phyloP scores from a whole-genome alignment of 139 green algal species.

The Coelastrella sp. region DNA sequence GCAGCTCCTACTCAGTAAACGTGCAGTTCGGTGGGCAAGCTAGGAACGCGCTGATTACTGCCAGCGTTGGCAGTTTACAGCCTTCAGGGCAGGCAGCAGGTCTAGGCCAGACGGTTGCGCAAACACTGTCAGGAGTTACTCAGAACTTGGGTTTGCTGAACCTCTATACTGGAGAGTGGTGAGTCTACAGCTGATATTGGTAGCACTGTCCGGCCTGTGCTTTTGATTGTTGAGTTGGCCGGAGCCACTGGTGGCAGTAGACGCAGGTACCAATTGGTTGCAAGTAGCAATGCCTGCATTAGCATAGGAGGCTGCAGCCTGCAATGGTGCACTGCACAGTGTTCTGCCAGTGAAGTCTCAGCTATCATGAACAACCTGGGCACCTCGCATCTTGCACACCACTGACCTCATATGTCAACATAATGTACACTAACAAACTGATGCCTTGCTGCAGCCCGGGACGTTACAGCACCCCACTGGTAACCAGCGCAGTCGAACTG shows the following conservation, averaged over 20 bases:
- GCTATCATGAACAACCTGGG: too few relatives aligned
- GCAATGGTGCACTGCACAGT: too few relatives aligned
- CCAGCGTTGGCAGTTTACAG: not conserved
- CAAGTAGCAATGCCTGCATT: too few relatives aligned
- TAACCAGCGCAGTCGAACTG: not conserved
- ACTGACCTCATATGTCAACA: too few relatives aligned
- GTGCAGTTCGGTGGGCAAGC: not conserved
- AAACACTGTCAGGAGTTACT: not conserved
- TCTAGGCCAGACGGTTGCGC: not conserved
- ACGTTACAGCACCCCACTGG: slow-evolving; percentile 4
- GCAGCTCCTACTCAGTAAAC: not conserved
- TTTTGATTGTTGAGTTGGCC: not conserved
- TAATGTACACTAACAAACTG: too few relatives aligned
- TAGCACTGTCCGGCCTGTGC: not conserved
- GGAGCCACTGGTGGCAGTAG: too few relatives aligned
- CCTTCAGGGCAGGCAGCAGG: not conserved
- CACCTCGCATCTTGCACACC: too few relatives aligned
- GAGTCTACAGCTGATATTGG: not conserved
- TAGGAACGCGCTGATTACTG: not conserved
- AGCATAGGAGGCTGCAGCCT: too few relatives aligned
- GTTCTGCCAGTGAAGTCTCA: too few relatives aligned
- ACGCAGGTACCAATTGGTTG: too few relatives aligned
- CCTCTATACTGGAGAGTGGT: not conserved
- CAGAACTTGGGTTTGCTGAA: not conserved
- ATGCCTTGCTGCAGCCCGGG: not conserved